Evolutionary conservation across 2,329 filamentous ascomycete genomes (phyloP), one percentile per base, ranked within the genome.

Genomic region (Polytolypa hystricis): DNA sequence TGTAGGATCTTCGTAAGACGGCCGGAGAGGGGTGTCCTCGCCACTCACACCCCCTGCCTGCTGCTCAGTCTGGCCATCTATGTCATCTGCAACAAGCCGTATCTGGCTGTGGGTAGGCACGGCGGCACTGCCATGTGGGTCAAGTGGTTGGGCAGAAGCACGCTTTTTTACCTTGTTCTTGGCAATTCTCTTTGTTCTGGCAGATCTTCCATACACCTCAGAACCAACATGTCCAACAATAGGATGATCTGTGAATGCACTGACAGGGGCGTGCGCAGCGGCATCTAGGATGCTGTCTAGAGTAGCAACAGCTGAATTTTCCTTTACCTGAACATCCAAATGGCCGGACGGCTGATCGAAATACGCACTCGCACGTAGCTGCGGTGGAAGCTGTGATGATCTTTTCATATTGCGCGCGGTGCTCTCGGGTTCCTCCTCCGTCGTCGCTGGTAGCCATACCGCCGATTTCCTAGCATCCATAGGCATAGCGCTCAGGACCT

Each of bases 261-360:
- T 84, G 19, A 94, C 86, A 1, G 91, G 91, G 0, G 91, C 89
- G 41, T 72, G 74, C 2, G 84, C 83, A 2, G 89, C 91, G 5
- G 89, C 91, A 53, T 94, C 82, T 11, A 98, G 71, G 36, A 98
- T 93, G 54, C 78, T 87, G 47, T 98, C 87, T 5, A 98, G 71
- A 0, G 89, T 94, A 28, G 76, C 80, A 54, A 86, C 84, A 8
- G 89, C 87, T 17, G 91, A 96, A 12, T 84, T 81, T 40, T 83
- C 78, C 56, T 73, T 70, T 28, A 77, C 59, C 26, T 74, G 60
- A 26, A 77, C 61, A 33, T 78, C 66, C 30, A 76, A 65, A 1
- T 64, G 49, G 5, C 71, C 54, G 2, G 73, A 66, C 0, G 80
- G 80, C 3, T 66, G 64, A 40, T 96, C 87, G 51, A 96, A 96